Conservation (phyloP, 2,329 filamentous ascomycete genomes). For the Apiospora saccharicola region DNA sequence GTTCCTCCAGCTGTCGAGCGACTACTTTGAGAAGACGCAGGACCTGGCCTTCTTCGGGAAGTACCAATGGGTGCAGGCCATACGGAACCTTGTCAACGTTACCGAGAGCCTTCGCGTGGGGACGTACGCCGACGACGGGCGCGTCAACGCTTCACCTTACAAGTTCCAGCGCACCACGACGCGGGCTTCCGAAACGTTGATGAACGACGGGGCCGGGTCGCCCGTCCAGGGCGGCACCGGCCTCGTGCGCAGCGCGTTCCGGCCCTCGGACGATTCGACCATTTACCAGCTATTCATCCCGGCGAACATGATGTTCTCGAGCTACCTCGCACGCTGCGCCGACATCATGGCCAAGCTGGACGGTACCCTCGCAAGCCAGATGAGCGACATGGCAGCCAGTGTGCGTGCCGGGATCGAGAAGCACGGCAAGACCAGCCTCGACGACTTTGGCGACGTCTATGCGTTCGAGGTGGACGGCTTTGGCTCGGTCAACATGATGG, state of each 20-base stretch:
- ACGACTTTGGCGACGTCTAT: slow-evolving; percentile 72
- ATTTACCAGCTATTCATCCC: slow-evolving; percentile 89
- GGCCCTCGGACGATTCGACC: slow-evolving; percentile 88
- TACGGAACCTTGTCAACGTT: slow-evolving; percentile 73
- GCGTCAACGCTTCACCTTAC: slow-evolving; percentile 57
- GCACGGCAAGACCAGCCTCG: slow-evolving; percentile 49
- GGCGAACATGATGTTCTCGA: slow-evolving; percentile 84
- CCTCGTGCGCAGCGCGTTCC: slow-evolving; percentile 85
- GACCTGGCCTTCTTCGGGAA: slow-evolving; percentile 78
- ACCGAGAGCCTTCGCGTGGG: slow-evolving; percentile 75
- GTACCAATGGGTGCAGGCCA: slow-evolving; percentile 74
- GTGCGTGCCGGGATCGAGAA: slow-evolving; percentile 72
- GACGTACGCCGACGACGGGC: slow-evolving; percentile 55
- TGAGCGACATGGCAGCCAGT: slow-evolving; percentile 64
- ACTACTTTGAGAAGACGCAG: slow-evolving; percentile 78
- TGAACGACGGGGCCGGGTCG: slow-evolving; percentile 78
- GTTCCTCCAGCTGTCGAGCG: slow-evolving; percentile 81
- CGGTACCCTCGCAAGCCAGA: slow-evolving; percentile 57
- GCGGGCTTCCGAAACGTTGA: slow-evolving; percentile 81
- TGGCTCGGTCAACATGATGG: slow-evolving; percentile 71
- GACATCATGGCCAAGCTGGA: slow-evolving; percentile 54
- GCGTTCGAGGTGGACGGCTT: slow-evolving; percentile 82
- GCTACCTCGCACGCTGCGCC: slow-evolving; percentile 62
- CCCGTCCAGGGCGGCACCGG: slow-evolving; percentile 81
- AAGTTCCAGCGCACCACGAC: slow-evolving; percentile 79